Conservation (phyloP, 305 asterid species). For the Andrographis paniculata region DNA sequence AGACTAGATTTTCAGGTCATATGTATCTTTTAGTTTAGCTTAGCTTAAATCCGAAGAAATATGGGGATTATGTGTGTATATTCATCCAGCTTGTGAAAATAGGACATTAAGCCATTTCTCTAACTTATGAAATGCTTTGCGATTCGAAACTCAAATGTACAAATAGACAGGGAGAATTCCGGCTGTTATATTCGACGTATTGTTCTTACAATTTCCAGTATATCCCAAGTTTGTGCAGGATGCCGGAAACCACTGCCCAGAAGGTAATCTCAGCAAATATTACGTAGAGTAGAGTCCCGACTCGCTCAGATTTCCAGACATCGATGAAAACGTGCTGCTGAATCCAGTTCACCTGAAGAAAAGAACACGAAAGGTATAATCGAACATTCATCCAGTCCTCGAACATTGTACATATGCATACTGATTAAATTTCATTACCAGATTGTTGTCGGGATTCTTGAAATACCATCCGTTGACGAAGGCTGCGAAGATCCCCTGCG, state of each 20-base stretch:
- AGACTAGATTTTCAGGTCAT: too few relatives aligned
- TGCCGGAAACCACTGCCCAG: conserved; percentile 75
- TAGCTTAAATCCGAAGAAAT: too few relatives aligned
- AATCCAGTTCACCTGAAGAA: conserved; percentile 70
- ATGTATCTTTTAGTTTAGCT: too few relatives aligned
- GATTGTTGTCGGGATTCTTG: conserved; percentile 42
- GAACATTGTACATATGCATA: background rate
- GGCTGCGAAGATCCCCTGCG: background rate
- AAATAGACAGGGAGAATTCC: background rate
- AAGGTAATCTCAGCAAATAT: conserved; percentile 74
- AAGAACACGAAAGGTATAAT: background rate
- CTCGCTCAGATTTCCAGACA: conserved; percentile 70
- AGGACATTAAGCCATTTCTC: too few relatives aligned
- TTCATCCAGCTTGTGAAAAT: too few relatives aligned
- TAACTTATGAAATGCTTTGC: too few relatives aligned
- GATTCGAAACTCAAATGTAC: too few relatives aligned
- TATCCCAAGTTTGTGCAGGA: conserved; percentile 47
- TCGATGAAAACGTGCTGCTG: conserved; percentile 55
- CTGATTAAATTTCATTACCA: conserved; percentile 29
- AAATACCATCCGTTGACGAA: conserved; percentile 59
- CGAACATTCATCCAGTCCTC: background rate
- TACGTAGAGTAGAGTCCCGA: conserved; percentile 63
- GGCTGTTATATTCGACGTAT: background rate
- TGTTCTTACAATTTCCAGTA: conserved; percentile 15
- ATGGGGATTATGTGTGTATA: too few relatives aligned